Conservation (phyloP, 768 basidiomycete species). For the Clathrus columnatus region DNA sequence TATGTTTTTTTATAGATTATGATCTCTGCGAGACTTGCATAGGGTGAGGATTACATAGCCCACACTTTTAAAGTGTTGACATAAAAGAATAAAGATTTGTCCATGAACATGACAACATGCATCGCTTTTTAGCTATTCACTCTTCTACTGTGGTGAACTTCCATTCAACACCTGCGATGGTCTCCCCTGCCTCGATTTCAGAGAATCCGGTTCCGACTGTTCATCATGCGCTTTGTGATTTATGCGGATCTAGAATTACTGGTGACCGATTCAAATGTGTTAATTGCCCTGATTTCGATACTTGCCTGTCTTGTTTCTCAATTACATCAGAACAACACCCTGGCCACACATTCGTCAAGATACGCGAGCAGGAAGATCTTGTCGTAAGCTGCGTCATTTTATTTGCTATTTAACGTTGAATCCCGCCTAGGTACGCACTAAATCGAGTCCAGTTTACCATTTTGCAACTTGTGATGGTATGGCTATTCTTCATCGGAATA, state of each 20-base stretch:
- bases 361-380: slow-evolving; percentile 44
- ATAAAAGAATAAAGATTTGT: background rate
- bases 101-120: slow-evolving; percentile 31
- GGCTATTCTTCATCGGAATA: background rate
- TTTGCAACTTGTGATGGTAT: slow-evolving; percentile 16
- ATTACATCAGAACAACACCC: slow-evolving; percentile 73
- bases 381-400: slow-evolving; percentile 36
- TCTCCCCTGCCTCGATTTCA: slow-evolving; percentile 24
- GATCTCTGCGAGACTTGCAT: slow-evolving; percentile 62
- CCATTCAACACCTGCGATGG: slow-evolving; percentile 40
- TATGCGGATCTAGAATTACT: slow-evolving; percentile 63
- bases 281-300: slow-evolving; percentile 77
- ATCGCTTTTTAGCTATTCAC: slow-evolving; percentile 63
- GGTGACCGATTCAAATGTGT: slow-evolving; percentile 77
- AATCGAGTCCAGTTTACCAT: slow-evolving; percentile 11
- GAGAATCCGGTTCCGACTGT: slow-evolving; percentile 16
- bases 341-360: slow-evolving; percentile 58
- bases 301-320: slow-evolving; percentile 63
- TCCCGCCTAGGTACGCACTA: background rate
- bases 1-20: slow-evolving; percentile 40
- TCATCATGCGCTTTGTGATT: slow-evolving; percentile 65
- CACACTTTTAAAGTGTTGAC: slow-evolving; percentile 23
- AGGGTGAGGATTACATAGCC: slow-evolving; percentile 29
- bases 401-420: background rate
- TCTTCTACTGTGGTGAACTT: slow-evolving; percentile 58